Conservation (phyloP, 106 monocot species). For the Alisma plantagoaquatica region DNA sequence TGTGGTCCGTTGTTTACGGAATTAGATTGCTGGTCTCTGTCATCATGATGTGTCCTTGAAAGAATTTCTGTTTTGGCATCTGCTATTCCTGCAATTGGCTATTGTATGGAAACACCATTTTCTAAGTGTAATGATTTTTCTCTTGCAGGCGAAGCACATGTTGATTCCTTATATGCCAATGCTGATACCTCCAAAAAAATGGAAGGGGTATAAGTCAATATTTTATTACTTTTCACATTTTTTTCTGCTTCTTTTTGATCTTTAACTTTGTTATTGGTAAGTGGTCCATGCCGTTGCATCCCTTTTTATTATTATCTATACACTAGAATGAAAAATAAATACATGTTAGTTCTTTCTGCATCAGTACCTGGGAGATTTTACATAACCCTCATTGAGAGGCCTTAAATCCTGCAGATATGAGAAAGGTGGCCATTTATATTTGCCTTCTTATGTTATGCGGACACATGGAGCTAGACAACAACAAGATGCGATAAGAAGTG, state of each 20-base stretch:
- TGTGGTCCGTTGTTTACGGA: too few relatives aligned
- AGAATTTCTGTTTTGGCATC: too few relatives aligned
- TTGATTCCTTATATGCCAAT: conserved; percentile 90
- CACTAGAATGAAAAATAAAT: background rate
- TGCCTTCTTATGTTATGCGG: conserved; percentile 88
- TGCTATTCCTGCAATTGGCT: too few relatives aligned
- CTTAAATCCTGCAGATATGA: conserved; percentile 45
- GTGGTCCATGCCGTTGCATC: too few relatives aligned
- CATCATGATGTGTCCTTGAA: too few relatives aligned
- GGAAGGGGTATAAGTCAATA: conserved; percentile 54
- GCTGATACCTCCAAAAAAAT: conserved; percentile 71
- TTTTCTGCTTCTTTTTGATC: too few relatives aligned
- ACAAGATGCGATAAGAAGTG: conserved; percentile 58
- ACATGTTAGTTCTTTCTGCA: background rate
- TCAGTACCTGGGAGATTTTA: too few relatives aligned
- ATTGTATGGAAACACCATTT: background rate
- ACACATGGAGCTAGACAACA: conserved; percentile 84
- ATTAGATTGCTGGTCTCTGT: too few relatives aligned
- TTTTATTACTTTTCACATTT: too few relatives aligned
- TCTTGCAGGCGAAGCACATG: conserved; percentile 79
- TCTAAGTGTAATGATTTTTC: background rate
- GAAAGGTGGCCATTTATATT: conserved; percentile 69
- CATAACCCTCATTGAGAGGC: background rate
- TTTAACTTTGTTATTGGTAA: too few relatives aligned
- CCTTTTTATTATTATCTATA: background rate